Evolutionary conservation across 2,329 filamentous ascomycete species (phyloP).

Genomic region (Colletotrichum siamense): DNA sequence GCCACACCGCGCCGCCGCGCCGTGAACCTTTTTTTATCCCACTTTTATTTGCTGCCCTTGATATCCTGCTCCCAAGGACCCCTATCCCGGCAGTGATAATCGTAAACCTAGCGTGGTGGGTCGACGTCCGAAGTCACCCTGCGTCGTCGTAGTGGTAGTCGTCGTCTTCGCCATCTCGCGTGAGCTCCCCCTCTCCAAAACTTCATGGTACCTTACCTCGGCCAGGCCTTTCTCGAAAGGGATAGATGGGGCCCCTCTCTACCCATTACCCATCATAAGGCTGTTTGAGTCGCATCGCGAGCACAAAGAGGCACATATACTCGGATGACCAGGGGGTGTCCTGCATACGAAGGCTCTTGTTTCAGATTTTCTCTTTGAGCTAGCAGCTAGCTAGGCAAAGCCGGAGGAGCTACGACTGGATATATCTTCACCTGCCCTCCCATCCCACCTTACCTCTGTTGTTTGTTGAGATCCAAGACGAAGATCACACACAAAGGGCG

Average conservation of each 20-base stretch:
- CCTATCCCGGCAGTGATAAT: background rate
- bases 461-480: background rate
- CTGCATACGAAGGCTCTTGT: conserved; percentile 16
- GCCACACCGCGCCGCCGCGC: background rate
- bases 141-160: background rate
- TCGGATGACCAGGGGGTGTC: background rate
- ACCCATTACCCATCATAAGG: background rate
- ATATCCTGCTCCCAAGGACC: background rate
- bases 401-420: background rate
- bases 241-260: background rate
- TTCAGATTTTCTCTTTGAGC: conserved; percentile 9
- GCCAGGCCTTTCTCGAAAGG: background rate
- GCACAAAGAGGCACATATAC: background rate
- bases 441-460: background rate
- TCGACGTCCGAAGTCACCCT: background rate
- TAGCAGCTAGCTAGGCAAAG: background rate
- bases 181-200: background rate
- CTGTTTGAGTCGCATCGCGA: conserved; percentile 20
- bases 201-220: background rate
- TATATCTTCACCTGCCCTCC: conserved; percentile 1
- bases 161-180: background rate
- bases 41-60: background rate
- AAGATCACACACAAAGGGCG: conserved; percentile 5
- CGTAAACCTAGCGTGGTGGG: background rate
- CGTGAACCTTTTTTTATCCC: conserved; percentile 19